phyloP scores from a whole-genome alignment of 192 early-diverging fungal genomes.

The Rhizophagus sp. region DNA sequence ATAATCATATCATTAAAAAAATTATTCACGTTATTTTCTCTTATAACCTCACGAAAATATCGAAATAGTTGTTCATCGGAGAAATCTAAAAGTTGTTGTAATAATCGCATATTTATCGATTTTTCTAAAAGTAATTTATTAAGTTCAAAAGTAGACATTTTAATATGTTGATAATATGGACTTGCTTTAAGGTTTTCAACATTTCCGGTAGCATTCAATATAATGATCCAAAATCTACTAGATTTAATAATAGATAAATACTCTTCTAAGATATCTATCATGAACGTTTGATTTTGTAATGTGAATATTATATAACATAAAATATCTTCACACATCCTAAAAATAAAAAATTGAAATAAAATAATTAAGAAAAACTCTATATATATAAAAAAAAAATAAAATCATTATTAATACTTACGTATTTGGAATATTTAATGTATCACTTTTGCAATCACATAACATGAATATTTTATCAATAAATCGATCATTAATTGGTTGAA shows the following conservation, averaged over 20 bases:
- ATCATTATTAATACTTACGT: background rate
- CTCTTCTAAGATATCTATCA: background rate
- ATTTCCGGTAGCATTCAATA: background rate
- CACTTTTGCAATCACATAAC: background rate
- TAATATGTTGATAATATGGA: too few species aligned
- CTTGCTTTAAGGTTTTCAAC: too few species aligned
- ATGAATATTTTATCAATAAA: background rate
- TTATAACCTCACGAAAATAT: too few species aligned
- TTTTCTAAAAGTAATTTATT: too few species aligned
- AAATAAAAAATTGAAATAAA: background rate
- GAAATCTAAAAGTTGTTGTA: too few species aligned
- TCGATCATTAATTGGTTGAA: background rate
- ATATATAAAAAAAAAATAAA: background rate
- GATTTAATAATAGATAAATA: background rate
- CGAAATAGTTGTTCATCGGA: too few species aligned
- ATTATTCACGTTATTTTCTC: too few species aligned
- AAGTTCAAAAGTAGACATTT: too few species aligned
- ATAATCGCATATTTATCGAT: too few species aligned
- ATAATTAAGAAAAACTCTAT: background rate
- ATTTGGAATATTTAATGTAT: background rate
- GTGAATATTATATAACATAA: background rate
- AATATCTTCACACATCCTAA: conserved; percentile 7
- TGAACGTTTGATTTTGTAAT: background rate
- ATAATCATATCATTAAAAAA: too few species aligned
- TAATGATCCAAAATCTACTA: background rate